These are phyloP conservation scores for Vitis rotundifolia DNA, from an alignment of 164 flowering plant genomes.

Conservation along the genomic window DNA sequence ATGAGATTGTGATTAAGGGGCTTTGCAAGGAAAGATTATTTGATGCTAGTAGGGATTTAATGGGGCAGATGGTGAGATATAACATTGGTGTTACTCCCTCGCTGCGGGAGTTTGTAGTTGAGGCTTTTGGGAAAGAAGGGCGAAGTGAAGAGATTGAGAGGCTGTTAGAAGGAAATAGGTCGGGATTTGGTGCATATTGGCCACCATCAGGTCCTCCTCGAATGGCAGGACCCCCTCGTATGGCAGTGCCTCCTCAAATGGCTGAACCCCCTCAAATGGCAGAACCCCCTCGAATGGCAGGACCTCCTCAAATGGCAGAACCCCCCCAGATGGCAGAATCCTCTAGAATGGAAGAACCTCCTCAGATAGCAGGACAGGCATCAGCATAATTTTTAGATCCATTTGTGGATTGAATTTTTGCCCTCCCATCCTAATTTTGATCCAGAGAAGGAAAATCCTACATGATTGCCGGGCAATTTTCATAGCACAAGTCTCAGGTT, in stretches of 20 bases:
- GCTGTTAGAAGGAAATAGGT: slow-evolving; percentile 31
- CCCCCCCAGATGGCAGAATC: background rate
- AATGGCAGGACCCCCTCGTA: slow-evolving; percentile 2
- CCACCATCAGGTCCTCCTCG: slow-evolving; percentile 6
- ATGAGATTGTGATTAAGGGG: slow-evolving; percentile 58
- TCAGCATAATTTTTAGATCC: slow-evolving; percentile 4
- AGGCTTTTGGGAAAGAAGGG: slow-evolving; percentile 55
- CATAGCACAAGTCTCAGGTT: background rate
- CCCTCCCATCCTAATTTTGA: background rate
- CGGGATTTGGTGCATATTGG: slow-evolving; percentile 13
- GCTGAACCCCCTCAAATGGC: slow-evolving; percentile 4
- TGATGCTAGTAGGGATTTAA: slow-evolving; percentile 36
- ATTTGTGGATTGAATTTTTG: background rate
- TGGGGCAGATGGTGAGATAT: slow-evolving; percentile 52
- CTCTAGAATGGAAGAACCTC: background rate
- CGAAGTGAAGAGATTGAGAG: slow-evolving; percentile 51
- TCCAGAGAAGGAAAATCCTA: background rate
- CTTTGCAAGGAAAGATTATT: slow-evolving; percentile 43
- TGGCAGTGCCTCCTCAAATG: slow-evolving; percentile 2
- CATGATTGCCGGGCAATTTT: background rate
- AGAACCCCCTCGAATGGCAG: background rate
- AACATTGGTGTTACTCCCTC: slow-evolving; percentile 42
- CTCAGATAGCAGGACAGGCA: slow-evolving; percentile 16
- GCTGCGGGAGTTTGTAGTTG: slow-evolving; percentile 38
- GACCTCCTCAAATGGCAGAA: background rate